These are phyloP conservation scores for Monsonia emarginata DNA, from an alignment of 441 rosid genomes.

Conservation along the genomic window DNA sequence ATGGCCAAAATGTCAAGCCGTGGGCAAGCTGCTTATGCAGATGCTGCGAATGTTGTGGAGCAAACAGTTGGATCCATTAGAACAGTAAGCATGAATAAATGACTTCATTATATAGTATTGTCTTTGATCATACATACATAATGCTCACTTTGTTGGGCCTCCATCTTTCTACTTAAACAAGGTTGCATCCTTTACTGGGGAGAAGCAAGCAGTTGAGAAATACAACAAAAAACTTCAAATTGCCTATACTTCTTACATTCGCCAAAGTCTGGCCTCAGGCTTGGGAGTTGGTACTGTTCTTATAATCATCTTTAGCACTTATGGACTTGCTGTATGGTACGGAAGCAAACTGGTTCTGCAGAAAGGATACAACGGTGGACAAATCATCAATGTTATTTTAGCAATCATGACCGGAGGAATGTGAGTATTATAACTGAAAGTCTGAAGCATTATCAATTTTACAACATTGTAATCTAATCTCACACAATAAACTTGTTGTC, in stretches of 20 bases:
- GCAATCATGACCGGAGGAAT: conserved; percentile 51
- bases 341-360: conserved; percentile 40
- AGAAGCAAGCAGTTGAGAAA: conserved; percentile 47
- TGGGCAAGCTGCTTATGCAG: conserved; percentile 56
- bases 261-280: conserved; percentile 55
- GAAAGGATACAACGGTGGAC: conserved; percentile 55
- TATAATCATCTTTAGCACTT: conserved; percentile 30
- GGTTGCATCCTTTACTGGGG: conserved; percentile 52
- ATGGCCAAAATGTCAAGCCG: conserved; percentile 44
- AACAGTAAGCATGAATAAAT: conserved; percentile 38
- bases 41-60: conserved; percentile 60
- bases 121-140: neutral
- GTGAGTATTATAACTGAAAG: conserved; percentile 26
- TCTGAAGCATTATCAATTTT: too few species aligned
- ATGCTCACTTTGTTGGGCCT: too few species aligned
- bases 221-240: conserved; percentile 41
- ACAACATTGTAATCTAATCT: neutral
- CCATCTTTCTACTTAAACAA: too few species aligned
- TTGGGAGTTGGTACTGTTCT: conserved; percentile 41
- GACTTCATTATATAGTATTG: neutral
- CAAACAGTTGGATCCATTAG: conserved; percentile 69
- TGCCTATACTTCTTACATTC: conserved; percentile 37
- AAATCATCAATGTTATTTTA: conserved; percentile 42
- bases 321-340: conserved; percentile 47
- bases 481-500: neutral